Percentiles rank a stretch among this genome's conserved stretches.
Evolutionary conservation across 1,139 yeast genomes (phyloP).

Genomic region (Pichia sp.): DNA sequence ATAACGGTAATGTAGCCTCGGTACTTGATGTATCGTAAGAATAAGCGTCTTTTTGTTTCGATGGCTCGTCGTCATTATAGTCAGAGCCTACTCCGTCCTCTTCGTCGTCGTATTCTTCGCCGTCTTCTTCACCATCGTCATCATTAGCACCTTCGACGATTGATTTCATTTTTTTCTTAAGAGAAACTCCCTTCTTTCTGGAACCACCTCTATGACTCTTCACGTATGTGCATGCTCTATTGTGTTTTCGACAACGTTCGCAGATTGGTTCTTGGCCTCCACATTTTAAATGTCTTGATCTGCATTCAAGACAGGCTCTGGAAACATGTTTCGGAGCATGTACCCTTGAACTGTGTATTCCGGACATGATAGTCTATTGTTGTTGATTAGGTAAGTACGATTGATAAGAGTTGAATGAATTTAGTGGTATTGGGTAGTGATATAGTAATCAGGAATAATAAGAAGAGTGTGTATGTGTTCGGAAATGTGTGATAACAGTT

Average conservation of each 20-base stretch:
- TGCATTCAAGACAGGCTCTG: conserved; percentile 48
- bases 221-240: conserved; percentile 43
- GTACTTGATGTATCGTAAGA: background rate
- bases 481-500: no score
- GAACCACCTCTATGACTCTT: conserved; percentile 53
- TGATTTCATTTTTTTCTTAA: conserved; percentile 14
- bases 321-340: conserved; percentile 36
- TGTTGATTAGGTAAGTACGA: no score
- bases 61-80: background rate
- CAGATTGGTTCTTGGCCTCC: conserved; percentile 47
- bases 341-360: conserved; percentile 5
- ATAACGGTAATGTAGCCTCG: background rate
- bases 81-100: no score
- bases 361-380: background rate
- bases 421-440: no score
- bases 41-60: background rate
- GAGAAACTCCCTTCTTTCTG: conserved; percentile 44
- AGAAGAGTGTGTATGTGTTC: no score
- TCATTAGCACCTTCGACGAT: background rate
- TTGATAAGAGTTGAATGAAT: no score
- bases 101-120: background rate
- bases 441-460: no score
- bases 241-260: conserved; percentile 37
- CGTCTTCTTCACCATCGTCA: background rate
- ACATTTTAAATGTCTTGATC: conserved; percentile 48